Conservation (phyloP, 495 filamentous ascomycete species). For the Geopyxis carbonaria region DNA sequence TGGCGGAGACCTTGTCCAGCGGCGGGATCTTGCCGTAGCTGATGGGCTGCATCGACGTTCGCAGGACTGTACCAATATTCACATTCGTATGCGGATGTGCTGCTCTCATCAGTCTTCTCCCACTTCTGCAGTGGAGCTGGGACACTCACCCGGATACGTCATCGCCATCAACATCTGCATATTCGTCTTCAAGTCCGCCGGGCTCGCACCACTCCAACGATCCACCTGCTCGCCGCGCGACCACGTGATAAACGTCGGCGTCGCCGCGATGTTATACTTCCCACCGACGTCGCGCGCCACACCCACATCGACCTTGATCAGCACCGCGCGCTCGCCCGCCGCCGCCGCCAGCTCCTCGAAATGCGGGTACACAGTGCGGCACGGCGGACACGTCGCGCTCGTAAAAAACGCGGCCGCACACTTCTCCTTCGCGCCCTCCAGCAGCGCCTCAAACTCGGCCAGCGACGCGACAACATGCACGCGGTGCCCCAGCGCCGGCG, state of each 20-base stretch:
- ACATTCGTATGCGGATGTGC: constrained; percentile 57
- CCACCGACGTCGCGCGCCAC: constrained; percentile 45
- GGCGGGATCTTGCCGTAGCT: constrained; percentile 67
- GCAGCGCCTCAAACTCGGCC: constrained; percentile 40
- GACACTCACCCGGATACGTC: constrained; percentile 40
- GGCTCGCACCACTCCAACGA: constrained; percentile 64
- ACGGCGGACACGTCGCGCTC: constrained; percentile 69
- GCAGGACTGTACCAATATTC: constrained; percentile 48
- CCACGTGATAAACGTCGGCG: constrained; percentile 85
- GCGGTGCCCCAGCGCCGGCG: constrained; percentile 12
- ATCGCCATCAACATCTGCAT: constrained; percentile 57
- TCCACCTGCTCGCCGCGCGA: constrained; percentile 58
- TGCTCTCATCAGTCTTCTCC: constrained; percentile 6
- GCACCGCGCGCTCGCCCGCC: constrained; percentile 44
- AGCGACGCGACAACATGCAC: constrained; percentile 25
- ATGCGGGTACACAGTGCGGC: constrained; percentile 64
- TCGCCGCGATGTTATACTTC: constrained; percentile 53
- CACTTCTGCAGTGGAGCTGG: neutral
- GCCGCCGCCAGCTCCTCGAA: constrained; percentile 69
- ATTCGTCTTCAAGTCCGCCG: constrained; percentile 48
- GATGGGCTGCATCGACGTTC: constrained; percentile 44
- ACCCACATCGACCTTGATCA: constrained; percentile 74
- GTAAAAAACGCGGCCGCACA: constrained; percentile 89
- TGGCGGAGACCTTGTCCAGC: constrained; percentile 64
- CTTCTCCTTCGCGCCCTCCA: constrained; percentile 40